phyloP scores from a whole-genome alignment of 1,284 basidiomycete genomes.

The Pseudozyma sp. region DNA sequence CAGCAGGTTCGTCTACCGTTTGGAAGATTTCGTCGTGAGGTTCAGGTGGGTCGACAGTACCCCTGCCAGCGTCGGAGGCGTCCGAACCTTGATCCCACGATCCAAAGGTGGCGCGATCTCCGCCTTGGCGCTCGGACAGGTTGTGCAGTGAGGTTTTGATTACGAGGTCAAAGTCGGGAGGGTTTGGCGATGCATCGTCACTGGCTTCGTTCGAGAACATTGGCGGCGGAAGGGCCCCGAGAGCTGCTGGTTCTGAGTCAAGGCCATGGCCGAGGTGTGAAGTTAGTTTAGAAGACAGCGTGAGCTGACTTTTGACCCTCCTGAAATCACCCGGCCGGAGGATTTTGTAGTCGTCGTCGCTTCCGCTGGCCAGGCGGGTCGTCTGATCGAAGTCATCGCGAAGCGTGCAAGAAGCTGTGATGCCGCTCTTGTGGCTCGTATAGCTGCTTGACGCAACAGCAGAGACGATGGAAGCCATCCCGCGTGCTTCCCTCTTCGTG shows the following conservation, averaged over 20 bases:
- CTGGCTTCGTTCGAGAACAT: not conserved
- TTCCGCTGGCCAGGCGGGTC: constrained; percentile 11
- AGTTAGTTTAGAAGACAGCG: constrained; percentile 14
- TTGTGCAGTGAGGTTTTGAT: constrained; percentile 4
- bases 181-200: constrained; percentile 7
- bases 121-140: constrained; percentile 4
- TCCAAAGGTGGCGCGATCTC: constrained; percentile 26
- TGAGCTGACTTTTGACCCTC: constrained; percentile 23
- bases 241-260: constrained; percentile 2
- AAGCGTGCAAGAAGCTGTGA: not conserved
- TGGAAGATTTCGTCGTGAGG: constrained; percentile 14
- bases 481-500: not conserved
- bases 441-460: constrained; percentile 1
- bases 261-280: constrained; percentile 13
- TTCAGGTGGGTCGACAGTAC: not conserved
- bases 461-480: constrained; percentile 12
- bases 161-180: constrained; percentile 29
- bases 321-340: constrained; percentile 42
- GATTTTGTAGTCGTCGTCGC: constrained; percentile 21
- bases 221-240: not conserved
- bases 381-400: constrained; percentile 9
- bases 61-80: constrained; percentile 1
- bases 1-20: constrained; percentile 4
- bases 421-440: constrained; percentile 5
- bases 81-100: constrained; percentile 12